Base-by-base conservation (phyloP, 1,139 yeast species). In the Blastobotrys apis region DNA sequence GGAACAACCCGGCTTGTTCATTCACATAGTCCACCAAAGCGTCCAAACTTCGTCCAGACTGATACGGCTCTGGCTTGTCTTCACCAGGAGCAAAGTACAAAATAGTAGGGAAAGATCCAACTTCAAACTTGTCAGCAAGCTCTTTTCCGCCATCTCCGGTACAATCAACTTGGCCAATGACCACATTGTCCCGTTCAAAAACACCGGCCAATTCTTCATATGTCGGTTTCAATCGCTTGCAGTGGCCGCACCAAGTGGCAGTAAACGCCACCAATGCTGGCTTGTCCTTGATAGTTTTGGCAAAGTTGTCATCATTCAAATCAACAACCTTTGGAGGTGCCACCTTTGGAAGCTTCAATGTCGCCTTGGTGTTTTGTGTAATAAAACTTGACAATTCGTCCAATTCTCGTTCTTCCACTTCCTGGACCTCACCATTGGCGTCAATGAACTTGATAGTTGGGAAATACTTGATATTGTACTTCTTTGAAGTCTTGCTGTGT, bases 191-290 rank as follows among this genome's bases (percentile, higher is more conserved):
- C 16, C 63, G 65, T 2, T 63, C 62, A 56, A 73, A 82, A 8
- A 71, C 55, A 4, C 71, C 73, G 1, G 81, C 80, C 36, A 82
- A 68, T 57, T 74, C 69, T 50, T 80, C 85, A 63, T 78, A 78
- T 4, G 72, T 71, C 6, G 94, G 94, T 60, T 74, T 74, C 59
- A 84, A 64, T 44, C 69, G 73, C 63, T 78, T 77, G 66, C 94
- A 84, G 66, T 84, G 90, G 41, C 84, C 74, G 59, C 94, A 84
- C 90, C 88, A 82, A 44, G 77, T 78, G 31, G 92, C 86, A 56
- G 82, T 83, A 58, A 83, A 82, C 22, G 68, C 59, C 3, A 64
- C 66, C 37, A 65, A 43, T 3, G 63, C 65, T 41, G 58, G 51
- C 51, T 60, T 58, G 22, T 53, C 52, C 43, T 53, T 52, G 3